Conservation (phyloP, 1,284 basidiomycete species). For the Ceratobasidium sp. region DNA sequence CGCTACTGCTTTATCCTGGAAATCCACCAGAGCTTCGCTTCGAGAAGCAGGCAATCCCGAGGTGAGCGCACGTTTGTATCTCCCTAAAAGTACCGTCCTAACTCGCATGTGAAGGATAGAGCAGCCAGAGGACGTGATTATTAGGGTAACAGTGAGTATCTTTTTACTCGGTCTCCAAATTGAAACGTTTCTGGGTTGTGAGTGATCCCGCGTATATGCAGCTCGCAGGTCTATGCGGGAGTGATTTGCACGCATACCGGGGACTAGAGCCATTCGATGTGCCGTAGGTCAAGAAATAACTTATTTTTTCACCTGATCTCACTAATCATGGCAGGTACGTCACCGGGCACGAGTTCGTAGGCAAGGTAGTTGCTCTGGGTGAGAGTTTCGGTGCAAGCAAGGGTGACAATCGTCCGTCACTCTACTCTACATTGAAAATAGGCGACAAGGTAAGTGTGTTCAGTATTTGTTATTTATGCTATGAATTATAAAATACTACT, state of each 20-base stretch:
- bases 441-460: conserved; percentile 65
- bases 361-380: conserved; percentile 79
- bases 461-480: not conserved
- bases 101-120: conserved; percentile 61
- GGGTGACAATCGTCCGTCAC: conserved; percentile 58
- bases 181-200: not conserved
- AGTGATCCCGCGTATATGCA: conserved; percentile 49
- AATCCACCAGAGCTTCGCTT: conserved; percentile 34
- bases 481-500: not conserved
- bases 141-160: conserved; percentile 69
- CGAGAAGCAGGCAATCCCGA: conserved; percentile 16
- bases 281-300: conserved; percentile 50
- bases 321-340: conserved; percentile 59
- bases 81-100: not conserved
- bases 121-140: conserved; percentile 77
- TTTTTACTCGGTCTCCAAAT: not conserved
- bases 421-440: conserved; percentile 74
- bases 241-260: conserved; percentile 83
- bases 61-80: not conserved
- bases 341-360: conserved; percentile 86
- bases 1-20: conserved; percentile 13
- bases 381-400: conserved; percentile 62
- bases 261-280: conserved; percentile 60
- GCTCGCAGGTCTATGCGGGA: conserved; percentile 82
- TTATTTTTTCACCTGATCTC: not conserved